These are phyloP conservation scores for Brettanomyces bruxellensis DNA, from an alignment of 805 yeast genomes.

Conservation along the genomic window DNA sequence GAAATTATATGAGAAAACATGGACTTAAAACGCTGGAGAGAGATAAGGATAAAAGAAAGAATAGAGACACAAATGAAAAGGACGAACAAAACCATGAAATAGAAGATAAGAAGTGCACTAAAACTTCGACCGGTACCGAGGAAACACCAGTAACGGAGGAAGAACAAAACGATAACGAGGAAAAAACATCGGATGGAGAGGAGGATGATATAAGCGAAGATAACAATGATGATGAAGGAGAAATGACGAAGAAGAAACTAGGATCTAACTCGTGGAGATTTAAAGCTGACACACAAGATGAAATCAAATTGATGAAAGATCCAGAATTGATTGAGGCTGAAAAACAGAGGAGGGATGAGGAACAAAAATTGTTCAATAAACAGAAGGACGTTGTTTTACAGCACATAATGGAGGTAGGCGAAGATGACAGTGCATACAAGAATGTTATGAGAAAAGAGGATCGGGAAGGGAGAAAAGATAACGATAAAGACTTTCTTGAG, in stretches of 20 bases:
- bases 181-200: background rate
- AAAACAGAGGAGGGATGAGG: constrained; percentile 5
- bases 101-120: background rate
- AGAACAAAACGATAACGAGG: constrained; percentile 1
- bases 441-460: background rate
- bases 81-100: background rate
- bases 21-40: constrained; percentile 15
- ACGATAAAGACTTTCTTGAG: background rate
- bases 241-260: constrained; percentile 3
- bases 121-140: background rate
- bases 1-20: constrained; percentile 34
- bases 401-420: background rate
- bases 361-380: constrained; percentile 7
- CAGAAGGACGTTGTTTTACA: background rate
- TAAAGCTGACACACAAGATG: constrained; percentile 7
- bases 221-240: constrained; percentile 6
- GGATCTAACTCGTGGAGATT: constrained; percentile 23
- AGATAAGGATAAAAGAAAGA: constrained; percentile 4
- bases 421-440: background rate
- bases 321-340: constrained; percentile 5
- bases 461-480: background rate
- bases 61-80: constrained; percentile 1
- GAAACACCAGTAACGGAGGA: background rate
- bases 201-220: background rate
- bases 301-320: constrained; percentile 2